phyloP scores from a whole-genome alignment of 2,329 filamentous ascomycete species.

The Pseudocercospora cruenta region DNA sequence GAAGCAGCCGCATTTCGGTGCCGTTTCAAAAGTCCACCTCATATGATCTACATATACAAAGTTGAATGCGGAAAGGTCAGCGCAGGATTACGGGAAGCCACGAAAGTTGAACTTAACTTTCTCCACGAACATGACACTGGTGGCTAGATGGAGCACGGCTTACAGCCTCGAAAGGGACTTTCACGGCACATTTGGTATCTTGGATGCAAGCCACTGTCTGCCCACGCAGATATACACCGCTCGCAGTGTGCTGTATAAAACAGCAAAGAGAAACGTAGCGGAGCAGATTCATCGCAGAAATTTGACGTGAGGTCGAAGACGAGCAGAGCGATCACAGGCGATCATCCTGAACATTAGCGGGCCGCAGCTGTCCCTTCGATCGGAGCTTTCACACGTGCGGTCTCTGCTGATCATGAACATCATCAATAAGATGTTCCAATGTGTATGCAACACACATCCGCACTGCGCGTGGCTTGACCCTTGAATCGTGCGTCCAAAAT shows the following conservation, averaged over 20 bases:
- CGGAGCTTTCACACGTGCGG: neutral
- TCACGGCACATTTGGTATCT: neutral
- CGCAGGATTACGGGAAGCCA: neutral
- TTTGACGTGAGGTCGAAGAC: neutral
- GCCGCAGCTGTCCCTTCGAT: neutral
- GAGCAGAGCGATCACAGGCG: neutral
- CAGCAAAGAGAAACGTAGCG: neutral
- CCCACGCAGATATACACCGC: neutral
- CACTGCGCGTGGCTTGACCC: neutral
- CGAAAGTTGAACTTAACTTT: neutral
- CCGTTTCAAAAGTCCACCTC: neutral
- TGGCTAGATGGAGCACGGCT: neutral
- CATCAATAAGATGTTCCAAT: neutral
- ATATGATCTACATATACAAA: neutral
- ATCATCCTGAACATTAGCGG: neutral
- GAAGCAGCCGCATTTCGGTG: neutral
- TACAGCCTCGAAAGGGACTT: neutral
- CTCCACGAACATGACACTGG: neutral
- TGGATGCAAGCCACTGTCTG: neutral
- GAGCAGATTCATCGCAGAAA: neutral
- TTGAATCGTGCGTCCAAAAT: neutral
- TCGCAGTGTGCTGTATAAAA: neutral
- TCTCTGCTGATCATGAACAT: neutral
- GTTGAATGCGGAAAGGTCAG: neutral
- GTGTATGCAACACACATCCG: neutral